phyloP scores from a whole-genome alignment of 352 stramenopile species.

The Thraustotheca clavata region DNA sequence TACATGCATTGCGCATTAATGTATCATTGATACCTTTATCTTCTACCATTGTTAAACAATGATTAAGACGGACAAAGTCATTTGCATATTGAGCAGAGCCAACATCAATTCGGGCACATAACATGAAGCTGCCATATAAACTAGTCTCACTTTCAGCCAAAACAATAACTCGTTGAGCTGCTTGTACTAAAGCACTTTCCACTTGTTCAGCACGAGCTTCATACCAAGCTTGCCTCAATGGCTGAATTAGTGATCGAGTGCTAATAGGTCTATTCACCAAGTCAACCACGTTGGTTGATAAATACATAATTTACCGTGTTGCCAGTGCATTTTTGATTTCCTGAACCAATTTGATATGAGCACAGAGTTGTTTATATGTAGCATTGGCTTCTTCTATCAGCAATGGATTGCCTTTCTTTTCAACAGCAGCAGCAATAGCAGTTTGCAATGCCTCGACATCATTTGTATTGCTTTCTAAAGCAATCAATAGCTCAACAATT shows the following conservation, averaged over 20 bases:
- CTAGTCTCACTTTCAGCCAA: conserved; percentile 70
- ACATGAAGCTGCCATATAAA: conserved; percentile 61
- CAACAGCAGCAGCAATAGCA: conserved; percentile 48
- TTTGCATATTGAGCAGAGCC: conserved; percentile 40
- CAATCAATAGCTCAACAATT: not conserved
- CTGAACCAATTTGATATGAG: conserved; percentile 61
- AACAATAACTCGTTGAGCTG: conserved; percentile 54
- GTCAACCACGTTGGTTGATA: not conserved
- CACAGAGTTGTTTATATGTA: conserved; percentile 62
- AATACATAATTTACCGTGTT: conserved; percentile 25
- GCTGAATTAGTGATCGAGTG: conserved; percentile 55
- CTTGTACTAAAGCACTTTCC: conserved; percentile 39
- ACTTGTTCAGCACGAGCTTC: conserved; percentile 43
- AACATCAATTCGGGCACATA: conserved; percentile 51
- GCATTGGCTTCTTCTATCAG: conserved; percentile 42
- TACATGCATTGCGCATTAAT: conserved; percentile 34
- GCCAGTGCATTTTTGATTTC: conserved; percentile 69
- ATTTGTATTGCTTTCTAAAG: conserved; percentile 23
- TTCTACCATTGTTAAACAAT: conserved; percentile 48
- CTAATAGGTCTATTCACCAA: conserved; percentile 34
- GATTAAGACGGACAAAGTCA: conserved; percentile 55
- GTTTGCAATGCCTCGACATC: conserved; percentile 74
- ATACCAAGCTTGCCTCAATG: conserved; percentile 46
- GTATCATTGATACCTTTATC: conserved; percentile 43
- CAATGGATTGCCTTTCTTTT: conserved; percentile 46